Percentiles rank a stretch among this genome's conserved stretches.
These are phyloP conservation scores for Podaxis sp. DNA, from an alignment of 768 basidiomycete species.

Conservation along the genomic window DNA sequence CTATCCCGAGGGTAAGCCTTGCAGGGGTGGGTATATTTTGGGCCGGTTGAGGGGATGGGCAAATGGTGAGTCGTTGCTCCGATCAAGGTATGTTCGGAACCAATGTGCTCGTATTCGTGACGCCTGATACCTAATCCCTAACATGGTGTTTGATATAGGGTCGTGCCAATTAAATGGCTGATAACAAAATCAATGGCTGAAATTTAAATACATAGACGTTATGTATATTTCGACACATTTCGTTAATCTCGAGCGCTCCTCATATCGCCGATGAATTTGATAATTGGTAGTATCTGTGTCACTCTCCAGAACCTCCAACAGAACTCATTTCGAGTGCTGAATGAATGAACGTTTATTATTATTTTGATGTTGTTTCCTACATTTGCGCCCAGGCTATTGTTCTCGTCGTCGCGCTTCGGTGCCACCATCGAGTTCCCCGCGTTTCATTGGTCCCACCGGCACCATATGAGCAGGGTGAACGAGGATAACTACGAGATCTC, in stretches of 20 bases:
- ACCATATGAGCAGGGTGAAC: not conserved
- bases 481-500: not conserved
- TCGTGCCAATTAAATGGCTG: no score
- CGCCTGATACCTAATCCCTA: not conserved
- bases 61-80: not conserved
- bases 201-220: not conserved
- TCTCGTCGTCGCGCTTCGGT: not conserved
- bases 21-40: not conserved
- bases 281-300: not conserved
- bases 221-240: not conserved
- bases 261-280: not conserved
- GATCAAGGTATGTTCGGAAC: not conserved
- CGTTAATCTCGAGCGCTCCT: not conserved
- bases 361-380: not conserved
- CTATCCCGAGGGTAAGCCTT: not conserved
- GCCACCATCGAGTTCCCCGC: not conserved
- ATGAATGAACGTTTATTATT: not conserved
- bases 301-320: not conserved
- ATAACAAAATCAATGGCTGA: not conserved
- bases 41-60: not conserved
- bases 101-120: not conserved
- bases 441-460: not conserved
- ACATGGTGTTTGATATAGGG: not conserved
- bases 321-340: not conserved
- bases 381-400: not conserved